Base-by-base conservation (phyloP, 2,329 filamentous ascomycete species). In the Teratosphaeria gauchensis region DNA sequence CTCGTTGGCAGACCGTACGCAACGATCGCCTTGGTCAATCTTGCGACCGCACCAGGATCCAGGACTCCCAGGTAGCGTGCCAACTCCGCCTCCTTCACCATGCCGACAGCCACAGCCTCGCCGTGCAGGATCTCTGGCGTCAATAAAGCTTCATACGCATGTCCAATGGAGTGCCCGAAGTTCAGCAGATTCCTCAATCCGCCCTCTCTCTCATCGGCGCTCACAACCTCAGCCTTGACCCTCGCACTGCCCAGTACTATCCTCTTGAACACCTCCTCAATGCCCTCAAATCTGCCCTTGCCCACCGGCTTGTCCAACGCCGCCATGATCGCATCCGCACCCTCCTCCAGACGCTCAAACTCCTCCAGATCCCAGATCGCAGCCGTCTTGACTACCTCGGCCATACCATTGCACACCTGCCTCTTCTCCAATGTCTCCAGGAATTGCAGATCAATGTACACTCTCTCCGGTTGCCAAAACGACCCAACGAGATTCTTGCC, bases 391-490 rank as follows among this genome's bases (percentile, higher is more conserved):
- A 70, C 64, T 32, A 99, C 92, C 77, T 99, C 94, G 30, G 92
- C 94, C 92, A 99, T 96, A 61, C 94, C 94, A 73, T 99, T 99
- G 75, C 96, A 91, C 70, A 99, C 92, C 75, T 99, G 92, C 65
- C 94, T 83, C 64, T 87, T 86, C 0, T 92, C 92, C 21, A 99
- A 79, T 0, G 91, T 95, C 71, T 95, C 90, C 58, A 99, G 80
- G 71, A 99, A 97, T 58, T 86, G 82, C 61, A 97, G 80, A 73
- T 99, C 94, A 67, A 99, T 92, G 75, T 96, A 99, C 64, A 97
- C 92, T 63, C 90, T 86, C 69, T 88, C 82, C 4, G 94, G 94
- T 73, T 99, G 94, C 92, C 92, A 97, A 75, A 99, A 97, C 35
- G 92, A 86, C 3, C 94, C 94, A 58, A 99, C 86, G 62, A 99